Evolutionary conservation across 352 stramenopile species (phyloP), one percentile per base, ranked within the genome.

Genomic region (Phytopythium mirpurense): DNA sequence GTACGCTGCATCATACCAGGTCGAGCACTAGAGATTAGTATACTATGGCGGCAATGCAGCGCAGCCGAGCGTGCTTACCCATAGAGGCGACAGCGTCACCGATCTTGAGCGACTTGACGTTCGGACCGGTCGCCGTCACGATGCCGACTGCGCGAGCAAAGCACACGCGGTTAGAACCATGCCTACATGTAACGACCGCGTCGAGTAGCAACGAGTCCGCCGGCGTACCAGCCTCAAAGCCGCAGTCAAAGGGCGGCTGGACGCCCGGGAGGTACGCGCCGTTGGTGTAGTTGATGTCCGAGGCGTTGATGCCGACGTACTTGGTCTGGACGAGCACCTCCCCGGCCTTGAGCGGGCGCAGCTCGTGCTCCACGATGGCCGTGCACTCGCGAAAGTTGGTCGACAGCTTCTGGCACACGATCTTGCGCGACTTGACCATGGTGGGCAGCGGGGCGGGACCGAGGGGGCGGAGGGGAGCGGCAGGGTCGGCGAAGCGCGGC

Each of bases 321-420:
- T 73, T 60, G 54, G 43, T 62, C 60, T 70, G 54, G 42, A 80
- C 62, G 21, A 85, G 40, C 63, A 90, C 77, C 48, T 86, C 67
- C 46, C 63, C 70, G 31, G 50, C 44, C 56, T 72, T 66, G 41
- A 80, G 71, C 57, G 57, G 40, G 15, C 63, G 68, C 46, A 83
- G 51, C 47, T 68, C 41, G 58, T 74, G 71, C 31, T 60, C 53
- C 42, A 86, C 77, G 60, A 91, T 86, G 49, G 66, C 68, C 21
- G 77, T 88, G 67, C 73, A 85, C 59, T 79, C 75, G 58, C 80
- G 80, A 55, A 90, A 90, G 67, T 90, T 81, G 54, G 80, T 85
- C 54, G 77, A 90, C 51, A 90, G 67, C 57, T 88, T 86, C 56
- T 81, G 69, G 54, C 79, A 90, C 42, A 90, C 72, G 53, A 90